phyloP scores from a whole-genome alignment of 73 alveolate species.

The Stentor coeruleus region DNA sequence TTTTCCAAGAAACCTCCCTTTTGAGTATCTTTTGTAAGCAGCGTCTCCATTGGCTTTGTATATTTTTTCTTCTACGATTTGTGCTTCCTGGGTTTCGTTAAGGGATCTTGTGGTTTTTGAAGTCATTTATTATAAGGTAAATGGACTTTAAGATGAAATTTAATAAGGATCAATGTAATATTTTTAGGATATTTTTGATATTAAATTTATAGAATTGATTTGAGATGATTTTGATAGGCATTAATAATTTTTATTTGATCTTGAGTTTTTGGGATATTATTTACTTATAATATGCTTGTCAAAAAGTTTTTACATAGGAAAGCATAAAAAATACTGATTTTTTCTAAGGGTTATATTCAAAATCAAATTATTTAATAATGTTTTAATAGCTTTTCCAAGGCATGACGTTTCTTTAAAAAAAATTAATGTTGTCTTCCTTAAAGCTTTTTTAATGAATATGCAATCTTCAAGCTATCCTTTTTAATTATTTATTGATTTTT shows the following conservation, averaged over 20 bases:
- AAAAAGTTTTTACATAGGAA: no score
- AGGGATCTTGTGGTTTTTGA: not conserved
- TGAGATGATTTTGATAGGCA: no score
- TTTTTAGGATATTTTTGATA: no score
- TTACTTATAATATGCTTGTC: no score
- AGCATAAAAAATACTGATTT: no score
- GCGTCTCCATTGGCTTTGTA: slow-evolving; percentile 41
- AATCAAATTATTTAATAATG: not conserved
- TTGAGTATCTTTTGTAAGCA: slow-evolving; percentile 48
- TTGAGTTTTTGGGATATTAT: no score
- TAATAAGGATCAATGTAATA: no score
- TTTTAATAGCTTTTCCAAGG: not conserved
- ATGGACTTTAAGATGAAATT: no score
- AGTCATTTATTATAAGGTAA: no score
- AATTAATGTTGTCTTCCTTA: not conserved
- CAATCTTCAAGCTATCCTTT: not conserved
- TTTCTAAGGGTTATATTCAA: no score
- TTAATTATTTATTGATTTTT: not conserved
- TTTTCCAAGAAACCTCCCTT: slow-evolving; percentile 78
- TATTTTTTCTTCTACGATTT: not conserved
- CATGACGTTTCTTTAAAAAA: not conserved
- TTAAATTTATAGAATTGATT: no score
- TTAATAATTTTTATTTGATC: no score
- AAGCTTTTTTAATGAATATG: not conserved
- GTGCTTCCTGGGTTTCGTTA: not conserved